Evolutionary conservation across 2,329 filamentous ascomycete genomes (phyloP), one percentile per base, ranked within the genome.

Genomic region (Talaromyces sp.): DNA sequence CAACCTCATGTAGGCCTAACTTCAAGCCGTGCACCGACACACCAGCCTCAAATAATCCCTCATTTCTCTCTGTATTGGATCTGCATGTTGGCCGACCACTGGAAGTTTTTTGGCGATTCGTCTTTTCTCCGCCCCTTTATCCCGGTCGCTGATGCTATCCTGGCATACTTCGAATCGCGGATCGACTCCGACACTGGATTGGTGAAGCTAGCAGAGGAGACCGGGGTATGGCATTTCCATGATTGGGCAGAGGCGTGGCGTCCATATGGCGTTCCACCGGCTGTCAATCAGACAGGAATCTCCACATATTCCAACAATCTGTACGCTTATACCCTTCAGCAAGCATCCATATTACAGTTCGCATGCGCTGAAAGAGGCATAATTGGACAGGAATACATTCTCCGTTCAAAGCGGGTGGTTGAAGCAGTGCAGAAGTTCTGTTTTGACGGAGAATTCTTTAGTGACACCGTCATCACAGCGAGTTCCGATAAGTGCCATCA

Each of bases 321-420:
- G 0, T 81, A 79, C 60, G 77, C 76, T 0, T 78, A 76, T 54
- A 72, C 74, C 0, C 69, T 82, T 0, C 70, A 72, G 3, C 69
- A 74, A 33, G 74, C 74, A 0, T 77, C 79, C 0, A 10, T 54
- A 0, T 71, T 82, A 0, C 41, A n/a, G 16, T 60, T 76, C 3
- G 70, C 69, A 4, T 68, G 57, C 19, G 22, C 50, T 19, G 62
- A 43, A 7, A 41, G 62, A 35, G 31, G 27, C 10, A 43, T 31
- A 5, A 57, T 50, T 52, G 62, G 43, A 33, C 16, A 19, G 3
- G 54, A 64, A 27, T 64, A 64, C 22, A 67, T 70, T 16, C 22
- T 50, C 3, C 69, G 75, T 0, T 70, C 72, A 0, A 33, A 37
- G 1, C 37, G 66, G 2, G 37, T 76, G 0, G 41, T 72, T 8